phyloP scores from a whole-genome alignment of 208 protist species.

The Strigomonas culicis region DNA sequence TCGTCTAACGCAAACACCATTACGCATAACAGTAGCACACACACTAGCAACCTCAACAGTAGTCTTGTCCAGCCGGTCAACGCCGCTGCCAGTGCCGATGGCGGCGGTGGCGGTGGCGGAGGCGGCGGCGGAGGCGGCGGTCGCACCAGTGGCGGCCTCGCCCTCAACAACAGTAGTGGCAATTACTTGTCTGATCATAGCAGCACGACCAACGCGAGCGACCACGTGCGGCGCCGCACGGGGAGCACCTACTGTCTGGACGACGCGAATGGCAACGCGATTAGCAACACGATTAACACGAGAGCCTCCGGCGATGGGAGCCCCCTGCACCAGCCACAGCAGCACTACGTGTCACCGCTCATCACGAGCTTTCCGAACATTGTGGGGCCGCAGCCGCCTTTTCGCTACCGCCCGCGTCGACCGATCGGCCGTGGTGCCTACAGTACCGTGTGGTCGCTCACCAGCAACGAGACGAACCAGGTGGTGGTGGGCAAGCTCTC shows the following conservation, averaged over 20 bases:
- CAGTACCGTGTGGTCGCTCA: conserved; percentile 59
- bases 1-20: not conserved
- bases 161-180: not conserved
- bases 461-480: conserved; percentile 41
- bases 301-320: not conserved
- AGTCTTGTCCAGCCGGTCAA: not conserved
- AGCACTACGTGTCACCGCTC: conserved; percentile 37
- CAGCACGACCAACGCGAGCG: not conserved
- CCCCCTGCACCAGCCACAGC: not conserved
- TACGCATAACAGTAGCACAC: not conserved
- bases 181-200: not conserved
- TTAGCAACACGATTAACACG: not conserved
- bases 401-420: conserved; percentile 41
- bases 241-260: no score
- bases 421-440: conserved; percentile 53
- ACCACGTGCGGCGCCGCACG: no score
- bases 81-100: no score
- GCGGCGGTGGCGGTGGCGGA: no score
- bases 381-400: conserved; percentile 40
- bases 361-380: conserved; percentile 40
- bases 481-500: conserved; percentile 76
- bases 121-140: no score
- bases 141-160: not conserved
- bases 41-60: not conserved
- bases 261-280: no score